phyloP scores from a whole-genome alignment of 805 yeast species.

The Kluyveromyces lactis region DNA sequence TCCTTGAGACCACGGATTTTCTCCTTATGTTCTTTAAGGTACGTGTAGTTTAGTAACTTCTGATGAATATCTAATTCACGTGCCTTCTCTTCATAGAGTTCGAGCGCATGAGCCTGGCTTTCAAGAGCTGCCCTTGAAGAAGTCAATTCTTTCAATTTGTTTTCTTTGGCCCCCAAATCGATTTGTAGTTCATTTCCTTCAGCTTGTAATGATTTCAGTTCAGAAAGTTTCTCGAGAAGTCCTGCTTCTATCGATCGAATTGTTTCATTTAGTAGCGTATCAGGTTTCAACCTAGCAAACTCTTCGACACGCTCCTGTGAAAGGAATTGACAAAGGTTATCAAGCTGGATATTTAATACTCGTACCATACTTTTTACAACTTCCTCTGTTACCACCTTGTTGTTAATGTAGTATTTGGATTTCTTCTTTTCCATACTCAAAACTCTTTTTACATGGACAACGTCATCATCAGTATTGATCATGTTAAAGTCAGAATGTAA shows the following conservation, averaged over 20 bases:
- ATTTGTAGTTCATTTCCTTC: constrained; percentile 31
- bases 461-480: constrained; percentile 21
- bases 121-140: constrained; percentile 33
- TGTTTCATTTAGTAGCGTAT: constrained; percentile 64
- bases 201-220: constrained; percentile 45
- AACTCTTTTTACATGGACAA: constrained; percentile 34
- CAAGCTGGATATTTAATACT: constrained; percentile 68
- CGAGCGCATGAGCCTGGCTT: constrained; percentile 40
- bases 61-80: constrained; percentile 40
- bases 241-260: constrained; percentile 70
- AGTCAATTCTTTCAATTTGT: constrained; percentile 27
- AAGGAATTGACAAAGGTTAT: constrained; percentile 85
- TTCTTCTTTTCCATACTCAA: constrained; percentile 34
- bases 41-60: constrained; percentile 41
- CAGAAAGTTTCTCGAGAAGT: constrained; percentile 47
- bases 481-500: not conserved
- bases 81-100: constrained; percentile 40
- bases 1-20: constrained; percentile 22
- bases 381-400: constrained; percentile 32
- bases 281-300: constrained; percentile 76
- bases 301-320: constrained; percentile 95
- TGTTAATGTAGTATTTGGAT: constrained; percentile 48
- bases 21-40: constrained; percentile 33
- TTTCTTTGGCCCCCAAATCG: constrained; percentile 27
- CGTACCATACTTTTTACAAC: constrained; percentile 38